Conservation (phyloP, 345 rosid genomes). For the Bruguiera gymnorhiza region DNA sequence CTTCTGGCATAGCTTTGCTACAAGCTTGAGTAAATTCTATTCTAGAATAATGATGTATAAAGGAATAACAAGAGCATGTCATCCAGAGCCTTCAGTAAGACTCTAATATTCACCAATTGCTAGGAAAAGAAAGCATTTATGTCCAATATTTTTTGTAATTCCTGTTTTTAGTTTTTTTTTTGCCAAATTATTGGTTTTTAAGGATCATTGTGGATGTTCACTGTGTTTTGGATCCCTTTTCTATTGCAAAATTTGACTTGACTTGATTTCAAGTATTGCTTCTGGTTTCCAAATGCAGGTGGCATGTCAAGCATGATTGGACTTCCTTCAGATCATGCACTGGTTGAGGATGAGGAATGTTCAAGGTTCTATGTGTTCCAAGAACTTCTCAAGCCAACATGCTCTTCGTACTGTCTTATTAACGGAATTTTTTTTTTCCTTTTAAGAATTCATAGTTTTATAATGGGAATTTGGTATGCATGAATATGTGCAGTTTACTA, state of each 20-base stretch:
- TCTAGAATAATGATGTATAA: not conserved
- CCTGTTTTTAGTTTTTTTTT: not conserved
- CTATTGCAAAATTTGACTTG: not conserved
- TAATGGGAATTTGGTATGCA: too few species aligned
- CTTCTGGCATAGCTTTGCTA: not conserved
- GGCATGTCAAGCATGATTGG: conserved; percentile 84
- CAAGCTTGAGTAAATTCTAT: not conserved
- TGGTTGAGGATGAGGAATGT: conserved; percentile 77
- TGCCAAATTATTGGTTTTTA: not conserved
- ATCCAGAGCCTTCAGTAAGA: not conserved
- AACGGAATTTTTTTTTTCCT: not conserved
- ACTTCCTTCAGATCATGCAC: conserved; percentile 87
- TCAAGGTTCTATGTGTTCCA: conserved; percentile 48
- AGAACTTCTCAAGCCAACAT: not conserved
- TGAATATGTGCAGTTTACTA: too few species aligned
- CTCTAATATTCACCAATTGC: too few species aligned
- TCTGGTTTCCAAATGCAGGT: conserved; percentile 33
- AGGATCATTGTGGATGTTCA: not conserved
- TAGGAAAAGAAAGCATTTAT: not conserved
- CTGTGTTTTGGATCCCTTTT: not conserved
- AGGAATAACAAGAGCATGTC: too few species aligned
- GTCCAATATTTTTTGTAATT: not conserved
- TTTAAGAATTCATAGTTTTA: not conserved
- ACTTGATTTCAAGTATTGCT: not conserved
- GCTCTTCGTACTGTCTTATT: not conserved